Conservation (phyloP, 176 grass and related monocot species). For the Bonia amplexicaulis region DNA sequence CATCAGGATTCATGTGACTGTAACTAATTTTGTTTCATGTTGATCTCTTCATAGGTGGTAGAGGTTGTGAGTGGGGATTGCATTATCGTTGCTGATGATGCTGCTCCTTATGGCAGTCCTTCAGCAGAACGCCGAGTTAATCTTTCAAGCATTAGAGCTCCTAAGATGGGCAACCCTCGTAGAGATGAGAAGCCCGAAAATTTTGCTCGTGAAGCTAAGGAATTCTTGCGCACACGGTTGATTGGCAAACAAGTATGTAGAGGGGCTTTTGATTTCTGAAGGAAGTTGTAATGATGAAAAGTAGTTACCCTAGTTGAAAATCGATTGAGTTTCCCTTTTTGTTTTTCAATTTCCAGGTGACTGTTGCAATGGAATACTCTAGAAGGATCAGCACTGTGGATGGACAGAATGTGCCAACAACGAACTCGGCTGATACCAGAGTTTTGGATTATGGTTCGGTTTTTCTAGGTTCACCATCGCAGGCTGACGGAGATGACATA, state of each 20-base stretch:
- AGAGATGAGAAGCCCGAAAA: conserved; percentile 52
- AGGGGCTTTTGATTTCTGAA: background rate
- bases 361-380: conserved; percentile 94
- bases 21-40: conserved; percentile 5
- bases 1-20: conserved; percentile 5
- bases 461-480: conserved; percentile 56
- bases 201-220: conserved; percentile 89
- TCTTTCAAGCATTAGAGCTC: conserved; percentile 91
- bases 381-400: conserved; percentile 67
- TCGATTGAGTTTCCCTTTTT: background rate
- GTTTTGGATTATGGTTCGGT: conserved; percentile 94
- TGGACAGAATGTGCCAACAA: conserved; percentile 48
- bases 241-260: conserved; percentile 81
- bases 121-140: conserved; percentile 78
- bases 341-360: conserved; percentile 50
- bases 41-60: conserved; percentile 68
- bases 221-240: conserved; percentile 83
- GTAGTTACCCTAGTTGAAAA: background rate
- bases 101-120: conserved; percentile 71
- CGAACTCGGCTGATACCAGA: conserved; percentile 51
- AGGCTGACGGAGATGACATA: conserved; percentile 59
- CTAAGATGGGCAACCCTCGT: conserved; percentile 79
- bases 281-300: conserved; percentile 1
- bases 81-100: conserved; percentile 83
- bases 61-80: conserved; percentile 98